phyloP scores from a whole-genome alignment of 1,284 basidiomycete species.

The Kalmanozyma brasiliensis region DNA sequence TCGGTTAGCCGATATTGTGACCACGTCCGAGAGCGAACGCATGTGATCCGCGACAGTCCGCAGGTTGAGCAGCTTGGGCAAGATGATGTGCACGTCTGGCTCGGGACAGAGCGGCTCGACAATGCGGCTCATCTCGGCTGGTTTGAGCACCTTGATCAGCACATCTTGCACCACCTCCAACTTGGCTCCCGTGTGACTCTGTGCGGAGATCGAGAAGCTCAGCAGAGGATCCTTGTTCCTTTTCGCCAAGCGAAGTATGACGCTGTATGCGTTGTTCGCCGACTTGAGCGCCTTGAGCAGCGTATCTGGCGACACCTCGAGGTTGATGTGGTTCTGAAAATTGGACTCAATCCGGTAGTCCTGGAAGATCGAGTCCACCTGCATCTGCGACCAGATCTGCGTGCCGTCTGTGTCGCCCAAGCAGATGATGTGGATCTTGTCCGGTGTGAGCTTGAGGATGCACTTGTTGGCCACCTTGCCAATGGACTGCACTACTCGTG shows the following conservation, averaged over 20 bases:
- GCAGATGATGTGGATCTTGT: slow-evolving; percentile 65
- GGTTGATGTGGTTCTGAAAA: slow-evolving; percentile 67
- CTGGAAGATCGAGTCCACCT: slow-evolving; percentile 53
- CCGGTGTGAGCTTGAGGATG: slow-evolving; percentile 63
- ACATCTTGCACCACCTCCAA: slow-evolving; percentile 66
- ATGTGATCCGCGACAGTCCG: slow-evolving; percentile 65
- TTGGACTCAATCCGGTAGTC: slow-evolving; percentile 67
- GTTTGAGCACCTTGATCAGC: slow-evolving; percentile 64
- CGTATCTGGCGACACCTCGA: slow-evolving; percentile 66
- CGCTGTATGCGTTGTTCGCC: slow-evolving; percentile 51
- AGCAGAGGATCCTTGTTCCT: slow-evolving; percentile 63
- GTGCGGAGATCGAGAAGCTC: slow-evolving; percentile 59
- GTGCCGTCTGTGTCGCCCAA: slow-evolving; percentile 58
- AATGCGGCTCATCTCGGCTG: slow-evolving; percentile 59
- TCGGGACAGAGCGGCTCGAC: slow-evolving; percentile 65
- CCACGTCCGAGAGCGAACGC: slow-evolving; percentile 58
- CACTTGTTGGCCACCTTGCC: slow-evolving; percentile 62
- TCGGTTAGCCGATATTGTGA: slow-evolving; percentile 56
- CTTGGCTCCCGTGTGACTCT: slow-evolving; percentile 53
- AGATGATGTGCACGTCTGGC: slow-evolving; percentile 64
- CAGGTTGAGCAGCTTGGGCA: slow-evolving; percentile 60
- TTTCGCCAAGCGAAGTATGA: slow-evolving; percentile 65
- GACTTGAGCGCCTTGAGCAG: slow-evolving; percentile 63
- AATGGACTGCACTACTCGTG: slow-evolving; percentile 61
- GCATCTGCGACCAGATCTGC: slow-evolving; percentile 66